Base-by-base conservation (phyloP, 306 rosid genomes). In the Cicer chorassanicum region DNA sequence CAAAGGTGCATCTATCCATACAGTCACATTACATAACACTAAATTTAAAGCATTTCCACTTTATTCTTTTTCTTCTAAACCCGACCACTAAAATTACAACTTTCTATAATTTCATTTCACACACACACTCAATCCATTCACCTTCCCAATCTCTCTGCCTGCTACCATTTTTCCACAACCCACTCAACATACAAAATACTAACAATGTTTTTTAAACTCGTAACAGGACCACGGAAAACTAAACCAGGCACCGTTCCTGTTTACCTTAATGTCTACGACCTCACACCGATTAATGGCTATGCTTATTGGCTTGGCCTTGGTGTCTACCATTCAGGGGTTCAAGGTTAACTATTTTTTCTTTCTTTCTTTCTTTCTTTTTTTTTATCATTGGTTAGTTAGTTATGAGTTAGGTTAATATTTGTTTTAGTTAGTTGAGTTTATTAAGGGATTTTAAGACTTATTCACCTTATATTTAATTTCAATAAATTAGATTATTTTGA, bases 231-330 rank as follows among this genome's bases (percentile, higher is more conserved):
- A 4, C 82, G 86, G 87, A 94, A 88, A 96, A 88, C 88, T 83
- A 85, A 82, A 79, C 77, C 64, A 4, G 98, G 96, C 36, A 84
- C 85, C 3, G 91, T 85, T 45, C 98, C 98, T 9, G 98, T 94
- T 61, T 74, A 90, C 74, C 86, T 94, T 4, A 94, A 94, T 75
- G 99, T 94, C 5, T 94, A 94, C 73, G 98, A 94, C 64, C 92
- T 94, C 10, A 94, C 98, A 68, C 87, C 97, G 5, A 88, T 94
- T 7, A 94, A 94, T 64, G 97, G 96, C 11, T 94, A 91, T 75
- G 96, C 98, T 0, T 94, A 91, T 78, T 94, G 98, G 98, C 74
- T 94, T 61, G 98, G 98, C 45, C 98, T 94, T 57, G 98, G 98
- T 2, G 90, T 91, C 69, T 94, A 91, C 68, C 98, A 94, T 82